Conservation (phyloP, 169 alveolate species). For the Plasmodium inui region DNA sequence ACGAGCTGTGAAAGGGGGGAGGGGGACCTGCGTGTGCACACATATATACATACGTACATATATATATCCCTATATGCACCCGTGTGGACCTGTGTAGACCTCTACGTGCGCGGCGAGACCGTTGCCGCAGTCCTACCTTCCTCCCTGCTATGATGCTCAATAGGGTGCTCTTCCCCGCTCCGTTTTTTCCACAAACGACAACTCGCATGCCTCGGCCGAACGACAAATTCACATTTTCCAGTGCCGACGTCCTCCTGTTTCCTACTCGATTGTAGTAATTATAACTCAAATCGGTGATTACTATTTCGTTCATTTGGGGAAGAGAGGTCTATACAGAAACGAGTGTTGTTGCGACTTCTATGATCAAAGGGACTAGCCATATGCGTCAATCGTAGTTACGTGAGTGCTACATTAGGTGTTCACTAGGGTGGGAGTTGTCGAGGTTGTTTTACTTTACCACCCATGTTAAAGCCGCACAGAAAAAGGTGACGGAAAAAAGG, state of each 20-base stretch:
- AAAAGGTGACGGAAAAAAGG: background rate
- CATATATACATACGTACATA: background rate
- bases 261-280: slow-evolving; percentile 33
- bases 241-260: slow-evolving; percentile 26
- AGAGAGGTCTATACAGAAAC: background rate
- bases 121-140: slow-evolving; percentile 16
- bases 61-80: background rate
- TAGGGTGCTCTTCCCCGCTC: slow-evolving; percentile 74
- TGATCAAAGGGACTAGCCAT: background rate
- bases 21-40: background rate
- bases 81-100: slow-evolving; percentile 5
- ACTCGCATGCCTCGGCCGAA: slow-evolving; percentile 61
- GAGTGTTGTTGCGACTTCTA: background rate
- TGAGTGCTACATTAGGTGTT: background rate
- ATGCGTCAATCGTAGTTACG: background rate
- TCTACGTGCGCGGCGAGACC: background rate
- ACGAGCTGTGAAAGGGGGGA: slow-evolving; percentile 9
- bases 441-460: background rate
- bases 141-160: slow-evolving; percentile 69
- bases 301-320: slow-evolving; percentile 22
- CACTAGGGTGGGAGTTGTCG: background rate
- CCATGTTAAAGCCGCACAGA: background rate
- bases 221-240: slow-evolving; percentile 24
- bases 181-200: slow-evolving; percentile 71
- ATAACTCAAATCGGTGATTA: slow-evolving; percentile 46